Evolutionary conservation across 1,284 basidiomycete genomes (phyloP), one percentile per base, ranked within the genome.

Genomic region (Ustilago vetiveriae): DNA sequence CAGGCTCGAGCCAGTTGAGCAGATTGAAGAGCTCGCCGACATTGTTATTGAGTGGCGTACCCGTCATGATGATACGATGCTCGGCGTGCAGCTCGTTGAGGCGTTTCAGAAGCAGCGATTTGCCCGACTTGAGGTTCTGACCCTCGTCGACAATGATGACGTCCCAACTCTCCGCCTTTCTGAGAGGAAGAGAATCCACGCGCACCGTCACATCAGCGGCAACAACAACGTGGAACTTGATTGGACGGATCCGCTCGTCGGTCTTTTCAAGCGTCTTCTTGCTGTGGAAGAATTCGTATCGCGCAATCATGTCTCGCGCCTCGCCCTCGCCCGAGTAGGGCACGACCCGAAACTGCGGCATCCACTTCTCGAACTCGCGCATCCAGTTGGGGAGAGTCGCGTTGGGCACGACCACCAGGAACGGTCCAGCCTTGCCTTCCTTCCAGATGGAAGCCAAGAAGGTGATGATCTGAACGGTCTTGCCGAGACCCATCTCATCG

Each of bases 31-130:
- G 69, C 62, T 98, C 95, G 48, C 92, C 87, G 32, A 98, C 89
- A 77, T 96, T 98, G 84, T 98, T 98, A 82, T 98, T 97, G 48
- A 98, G 83, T 2, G 95, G 95, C 1, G 96, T 98, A 87, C 94
- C 78, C 16, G 94, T 96, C 87, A 98, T 90, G 49, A 98, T 89
- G 38, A 98, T 86, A 17, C 92, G 88, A 79, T 97, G 92, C 3
- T 88, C 85, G 29, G 87, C 88, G 29, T 89, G 89, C 50, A 98
- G 84, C 64, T 91, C 89, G 49, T 90, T 90, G 53, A 98, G 84
- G 75, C 86, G 88, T 85, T 94, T 96, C 22, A 98, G 86, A 48
- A 93, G 82, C 68, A 89, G 90, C 10, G 83, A 85, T 65, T 94
- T 90, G 67, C 83, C 83, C 6, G 72, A 71, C 63, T 84, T 84